These are phyloP conservation scores for Wickerhamomyces canadensis DNA, from an alignment of 805 yeast species.

Conservation along the genomic window DNA sequence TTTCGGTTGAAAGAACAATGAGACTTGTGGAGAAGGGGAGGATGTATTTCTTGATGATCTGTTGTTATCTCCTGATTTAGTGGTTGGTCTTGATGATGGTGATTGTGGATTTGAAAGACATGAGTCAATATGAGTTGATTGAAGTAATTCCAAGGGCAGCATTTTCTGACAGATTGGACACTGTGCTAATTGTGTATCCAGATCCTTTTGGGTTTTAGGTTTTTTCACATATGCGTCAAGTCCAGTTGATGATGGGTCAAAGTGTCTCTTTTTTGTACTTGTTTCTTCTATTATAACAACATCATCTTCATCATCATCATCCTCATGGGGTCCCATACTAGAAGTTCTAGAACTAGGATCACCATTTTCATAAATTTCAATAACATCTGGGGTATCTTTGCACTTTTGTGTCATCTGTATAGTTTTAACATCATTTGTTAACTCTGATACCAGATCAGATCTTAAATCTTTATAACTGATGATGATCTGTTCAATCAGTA, in stretches of 20 bases:
- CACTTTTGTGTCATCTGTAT: constrained; percentile 1
- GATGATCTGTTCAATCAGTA: constrained; percentile 66
- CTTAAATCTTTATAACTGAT: constrained; percentile 44
- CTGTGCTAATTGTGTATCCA: constrained; percentile 29
- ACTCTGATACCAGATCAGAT: constrained; percentile 29
- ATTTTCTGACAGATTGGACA: constrained; percentile 61
- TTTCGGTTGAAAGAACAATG: constrained; percentile 26
- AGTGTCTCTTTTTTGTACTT: constrained; percentile 16
- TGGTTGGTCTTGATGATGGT: constrained; percentile 20
- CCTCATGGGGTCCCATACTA: constrained; percentile 5
- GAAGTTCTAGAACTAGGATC: constrained; percentile 8
- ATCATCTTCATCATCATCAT: constrained; percentile 23
- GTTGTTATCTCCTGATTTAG: constrained; percentile 2
- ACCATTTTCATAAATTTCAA: constrained; percentile 24
- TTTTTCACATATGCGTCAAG: constrained; percentile 16
- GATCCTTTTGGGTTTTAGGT: constrained; percentile 11
- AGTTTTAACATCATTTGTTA: no score
- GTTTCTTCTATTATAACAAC: constrained; percentile 24
- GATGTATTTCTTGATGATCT: constrained; percentile 3
- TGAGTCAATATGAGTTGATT: constrained; percentile 50
- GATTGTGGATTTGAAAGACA: constrained; percentile 39
- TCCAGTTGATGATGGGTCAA: constrained; percentile 6
- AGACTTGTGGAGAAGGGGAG: not conserved
- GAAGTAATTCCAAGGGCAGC: constrained; percentile 48
- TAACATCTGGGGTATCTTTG: constrained; percentile 19